Evolutionary conservation across 2,329 filamentous ascomycete species (phyloP).

Genomic region (Penicillium sp.): DNA sequence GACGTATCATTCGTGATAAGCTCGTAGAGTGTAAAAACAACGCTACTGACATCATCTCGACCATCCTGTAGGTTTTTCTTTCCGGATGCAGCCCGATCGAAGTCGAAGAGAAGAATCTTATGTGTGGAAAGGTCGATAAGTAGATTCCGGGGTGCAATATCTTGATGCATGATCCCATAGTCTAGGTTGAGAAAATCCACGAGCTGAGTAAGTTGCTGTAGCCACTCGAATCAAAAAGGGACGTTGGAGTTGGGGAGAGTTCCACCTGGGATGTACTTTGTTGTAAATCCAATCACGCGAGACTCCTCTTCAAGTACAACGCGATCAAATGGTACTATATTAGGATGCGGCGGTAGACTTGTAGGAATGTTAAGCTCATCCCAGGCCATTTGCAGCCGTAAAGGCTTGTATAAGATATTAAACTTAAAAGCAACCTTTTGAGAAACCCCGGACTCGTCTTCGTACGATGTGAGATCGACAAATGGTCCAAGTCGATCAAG

Average conservation of each 20-base stretch:
- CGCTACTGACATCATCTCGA: slow-evolving; percentile 25
- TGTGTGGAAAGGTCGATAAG: slow-evolving; percentile 25
- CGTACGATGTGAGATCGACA: slow-evolving; percentile 17
- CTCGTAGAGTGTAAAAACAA: slow-evolving; percentile 29
- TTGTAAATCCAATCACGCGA: slow-evolving; percentile 30
- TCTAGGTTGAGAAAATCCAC: slow-evolving; percentile 26
- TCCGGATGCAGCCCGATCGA: slow-evolving; percentile 21
- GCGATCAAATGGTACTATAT: slow-evolving; percentile 30
- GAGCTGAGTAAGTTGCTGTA: slow-evolving; percentile 23
- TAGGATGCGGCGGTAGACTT: slow-evolving; percentile 27
- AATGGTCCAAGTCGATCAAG: slow-evolving; percentile 20
- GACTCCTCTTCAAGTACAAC: slow-evolving; percentile 26
- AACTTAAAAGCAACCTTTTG: slow-evolving; percentile 23
- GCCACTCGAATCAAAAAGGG: slow-evolving; percentile 25
- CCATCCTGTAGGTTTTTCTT: slow-evolving; percentile 11
- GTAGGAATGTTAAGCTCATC: slow-evolving; percentile 29
- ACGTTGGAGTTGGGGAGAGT: slow-evolving; percentile 24
- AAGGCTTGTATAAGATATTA: slow-evolving; percentile 13
- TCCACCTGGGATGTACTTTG: slow-evolving; percentile 25
- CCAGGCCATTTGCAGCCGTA: slow-evolving; percentile 22
- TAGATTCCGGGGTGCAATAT: slow-evolving; percentile 32
- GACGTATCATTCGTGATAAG: slow-evolving; percentile 27
- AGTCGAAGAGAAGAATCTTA: slow-evolving; percentile 27
- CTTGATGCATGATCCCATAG: slow-evolving; percentile 34
- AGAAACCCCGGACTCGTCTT: not conserved